Base-by-base conservation (phyloP, 441 rosid genomes). In the Adansonia gregorii region DNA sequence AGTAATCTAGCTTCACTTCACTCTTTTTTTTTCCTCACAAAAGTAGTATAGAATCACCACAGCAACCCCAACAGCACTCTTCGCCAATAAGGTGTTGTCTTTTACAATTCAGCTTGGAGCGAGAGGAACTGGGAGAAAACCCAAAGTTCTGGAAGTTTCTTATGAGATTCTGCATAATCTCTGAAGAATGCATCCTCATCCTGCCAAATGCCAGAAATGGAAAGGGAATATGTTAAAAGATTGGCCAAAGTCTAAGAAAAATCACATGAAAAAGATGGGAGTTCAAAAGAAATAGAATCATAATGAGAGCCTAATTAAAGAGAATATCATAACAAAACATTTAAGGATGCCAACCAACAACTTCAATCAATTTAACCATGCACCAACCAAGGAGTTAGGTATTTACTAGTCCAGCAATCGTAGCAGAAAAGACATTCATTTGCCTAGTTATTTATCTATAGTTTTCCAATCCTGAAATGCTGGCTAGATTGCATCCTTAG, bases 141-240 rank as follows among this genome's bases (percentile, higher is more conserved):
- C 98, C 97, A 14, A 27, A 93, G 92, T 83, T 93, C 98, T 0
- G 97, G 93, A 63, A 93, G 97, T 82, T 89, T 95, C 92, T 90
- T 94, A 76, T 94, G 97, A 0, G 98, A 87, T 59, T 67, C 86
- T 0, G 89, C 93, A 20, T 93, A 94, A 72, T 92, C 97, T 81
- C 78, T 87, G 71, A 93, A 93, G 87, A 94, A 90, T 51, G 88
- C 91, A 55, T 92, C 98, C 84, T 93, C 98, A 61, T 91, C 96
- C 98, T 95, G 90, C 39, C 81, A 78, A 39, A 55, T n/a, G 51
- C 54, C 67, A 51, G 71, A 55, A 6, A 70, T 15, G 39, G 8
- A 51, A 35, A 27, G 60, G 12, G 3, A 46, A 58, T 9, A 17
- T n/a, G 52, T 73, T 11, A 69, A 69, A 76, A 10, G 51, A 67